Evolutionary conservation across 176 grass and related monocot genomes (phyloP), one percentile per base, ranked within the genome.

Genomic region (Saccharum spontaneum): DNA sequence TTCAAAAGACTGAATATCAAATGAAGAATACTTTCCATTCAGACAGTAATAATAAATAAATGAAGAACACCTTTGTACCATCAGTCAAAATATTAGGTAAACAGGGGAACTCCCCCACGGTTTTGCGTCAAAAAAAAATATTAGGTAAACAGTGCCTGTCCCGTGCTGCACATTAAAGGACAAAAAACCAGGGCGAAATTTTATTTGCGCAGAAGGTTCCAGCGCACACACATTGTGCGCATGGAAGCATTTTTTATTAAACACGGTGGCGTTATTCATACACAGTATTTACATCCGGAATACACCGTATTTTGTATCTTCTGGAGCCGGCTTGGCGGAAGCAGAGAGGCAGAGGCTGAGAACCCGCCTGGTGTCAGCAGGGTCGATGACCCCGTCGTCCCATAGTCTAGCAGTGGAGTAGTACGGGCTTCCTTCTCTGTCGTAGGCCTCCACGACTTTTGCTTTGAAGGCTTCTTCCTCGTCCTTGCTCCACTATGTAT

Each of bases 331-430:
- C 71, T 95, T 95, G n/a, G 86, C 70, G 7, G 93, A 67, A 75
- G 96, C 91, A 57, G 96, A 94, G 37, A 98, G 91, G 69, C 96
- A 98, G 10, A 98, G 89, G 86, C 96, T 91, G 11, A 98, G 69
- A 78, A 98, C 82, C 83, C 91, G 89, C 38, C 96, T 89, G 36
- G 91, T 98, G 78, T 98, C 93, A 0, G 91, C 91, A 3, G 96
- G 96, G 31, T 98, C 91, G 37, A 98, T 98, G 55, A 95, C 93
- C 57, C 96, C 96, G 14, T 98, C 96, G 79, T 98, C 96, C 96
- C 96, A 98, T 23, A 98, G 91, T 62, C 96, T 92, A 23, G 96
- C 93, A 1, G 93, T 98, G 1, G 96, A 94, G 81, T 95, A 98
- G 24, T 95, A 98, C 17, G 96, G 91, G 66, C 91, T 95, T 72